These are phyloP conservation scores for Yarrowia divulgata DNA, from an alignment of 805 yeast genomes.

Conservation along the genomic window DNA sequence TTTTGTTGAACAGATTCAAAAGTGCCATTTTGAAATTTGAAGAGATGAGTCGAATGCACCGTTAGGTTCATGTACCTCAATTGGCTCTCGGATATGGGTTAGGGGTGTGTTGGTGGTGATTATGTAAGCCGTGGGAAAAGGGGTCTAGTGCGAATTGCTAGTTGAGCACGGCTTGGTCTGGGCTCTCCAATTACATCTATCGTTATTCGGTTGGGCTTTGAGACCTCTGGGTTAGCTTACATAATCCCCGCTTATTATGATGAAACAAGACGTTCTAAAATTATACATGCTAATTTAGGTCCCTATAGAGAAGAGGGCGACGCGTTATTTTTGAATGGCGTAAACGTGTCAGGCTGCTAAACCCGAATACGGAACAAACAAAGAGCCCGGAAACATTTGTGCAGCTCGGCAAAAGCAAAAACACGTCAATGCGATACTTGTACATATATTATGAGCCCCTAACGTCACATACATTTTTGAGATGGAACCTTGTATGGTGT, in stretches of 20 bases:
- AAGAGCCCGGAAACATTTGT: neutral
- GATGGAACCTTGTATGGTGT: conserved; percentile 14
- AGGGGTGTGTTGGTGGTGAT: neutral
- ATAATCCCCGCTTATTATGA: no score
- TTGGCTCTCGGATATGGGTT: conserved; percentile 6
- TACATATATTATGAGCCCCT: neutral
- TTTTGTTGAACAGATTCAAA: conserved; percentile 22
- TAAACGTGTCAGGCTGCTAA: no score
- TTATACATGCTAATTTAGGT: no score
- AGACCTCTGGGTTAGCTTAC: no score
- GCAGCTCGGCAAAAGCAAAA: neutral
- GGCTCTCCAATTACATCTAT: no score
- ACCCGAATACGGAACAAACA: neutral
- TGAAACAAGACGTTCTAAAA: no score
- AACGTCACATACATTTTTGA: neutral
- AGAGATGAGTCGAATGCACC: neutral
- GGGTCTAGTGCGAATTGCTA: no score
- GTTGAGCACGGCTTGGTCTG: no score
- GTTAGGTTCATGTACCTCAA: conserved; percentile 4
- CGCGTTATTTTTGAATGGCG: no score
- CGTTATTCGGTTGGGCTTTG: no score
- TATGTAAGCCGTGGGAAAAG: neutral
- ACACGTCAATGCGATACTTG: conserved; percentile 1
- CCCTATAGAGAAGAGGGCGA: no score
- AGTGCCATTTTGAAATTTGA: conserved; percentile 27